phyloP scores from a whole-genome alignment of 2,329 filamentous ascomycete genomes.

The Nemania sp. region DNA sequence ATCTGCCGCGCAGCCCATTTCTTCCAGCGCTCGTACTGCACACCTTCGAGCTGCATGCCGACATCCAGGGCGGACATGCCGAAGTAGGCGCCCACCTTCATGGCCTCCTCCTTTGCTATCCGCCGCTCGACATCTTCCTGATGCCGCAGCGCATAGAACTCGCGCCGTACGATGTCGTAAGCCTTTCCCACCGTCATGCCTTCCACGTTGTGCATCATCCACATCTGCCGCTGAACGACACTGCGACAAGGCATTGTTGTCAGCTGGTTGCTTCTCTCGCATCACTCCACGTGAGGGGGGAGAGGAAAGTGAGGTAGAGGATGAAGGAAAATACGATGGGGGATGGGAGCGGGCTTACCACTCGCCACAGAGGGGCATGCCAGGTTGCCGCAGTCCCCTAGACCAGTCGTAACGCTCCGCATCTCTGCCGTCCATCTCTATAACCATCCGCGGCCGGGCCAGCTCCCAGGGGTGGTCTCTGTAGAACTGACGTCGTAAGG shows the following conservation, averaged over 20 bases:
- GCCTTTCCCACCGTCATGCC: conserved; percentile 67
- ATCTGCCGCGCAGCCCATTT: conserved; percentile 41
- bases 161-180: conserved; percentile 84
- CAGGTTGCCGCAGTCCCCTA: conserved; percentile 70
- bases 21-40: conserved; percentile 83
- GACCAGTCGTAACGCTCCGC: conserved; percentile 79
- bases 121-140: conserved; percentile 80
- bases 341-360: conserved; percentile 62
- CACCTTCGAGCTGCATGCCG: conserved; percentile 81
- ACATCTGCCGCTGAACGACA: conserved; percentile 89
- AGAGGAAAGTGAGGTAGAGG: neutral
- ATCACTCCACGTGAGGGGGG: too few species aligned
- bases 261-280: neutral
- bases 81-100: conserved; percentile 85
- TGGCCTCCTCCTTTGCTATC: conserved; percentile 85
- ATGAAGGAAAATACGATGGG: neutral
- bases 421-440: conserved; percentile 87
- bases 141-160: conserved; percentile 87
- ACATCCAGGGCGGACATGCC: conserved; percentile 76
- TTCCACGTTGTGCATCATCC: conserved; percentile 70
- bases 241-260: conserved; percentile 50
- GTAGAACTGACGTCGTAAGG: conserved; percentile 80
- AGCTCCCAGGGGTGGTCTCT: conserved; percentile 97
- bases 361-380: conserved; percentile 80
- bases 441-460: conserved; percentile 80